These are phyloP conservation scores for Martiniozyma asiatica DNA, from an alignment of 1,139 yeast species.

Conservation along the genomic window DNA sequence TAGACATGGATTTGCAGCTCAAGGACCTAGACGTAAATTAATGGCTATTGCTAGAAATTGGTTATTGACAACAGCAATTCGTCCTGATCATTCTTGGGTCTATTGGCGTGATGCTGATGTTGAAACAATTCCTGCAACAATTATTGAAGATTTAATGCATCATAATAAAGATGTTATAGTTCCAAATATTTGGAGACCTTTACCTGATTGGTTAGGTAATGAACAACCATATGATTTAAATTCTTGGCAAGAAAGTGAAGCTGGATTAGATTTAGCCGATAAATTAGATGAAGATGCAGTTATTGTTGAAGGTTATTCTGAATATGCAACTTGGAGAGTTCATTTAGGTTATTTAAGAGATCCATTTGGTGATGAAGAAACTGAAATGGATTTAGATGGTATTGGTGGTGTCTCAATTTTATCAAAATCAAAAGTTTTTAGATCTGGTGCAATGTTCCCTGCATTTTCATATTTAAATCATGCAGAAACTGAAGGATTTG, in stretches of 20 bases:
- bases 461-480: conserved; percentile 30
- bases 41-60: conserved; percentile 70
- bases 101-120: conserved; percentile 72
- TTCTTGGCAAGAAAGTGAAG: conserved; percentile 31
- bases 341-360: conserved; percentile 29
- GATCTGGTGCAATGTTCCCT: conserved; percentile 29
- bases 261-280: conserved; percentile 27
- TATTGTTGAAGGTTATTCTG: conserved; percentile 31
- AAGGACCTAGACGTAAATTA: conserved; percentile 59
- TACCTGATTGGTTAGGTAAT: conserved; percentile 20
- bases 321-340: conserved; percentile 32
- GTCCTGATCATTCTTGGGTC: conserved; percentile 68
- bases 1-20: conserved; percentile 64
- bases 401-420: conserved; percentile 32
- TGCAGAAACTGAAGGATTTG: conserved; percentile 32
- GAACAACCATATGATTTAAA: conserved; percentile 27
- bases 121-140: conserved; percentile 48
- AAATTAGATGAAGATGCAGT: conserved; percentile 28
- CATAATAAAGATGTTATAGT: conserved; percentile 53
- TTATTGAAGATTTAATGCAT: conserved; percentile 54
- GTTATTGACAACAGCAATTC: conserved; percentile 48
- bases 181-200: conserved; percentile 27
- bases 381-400: conserved; percentile 30
- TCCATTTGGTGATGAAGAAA: conserved; percentile 30
- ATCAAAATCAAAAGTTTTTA: conserved; percentile 26